These are phyloP conservation scores for Hippophae rhamnoides DNA, from an alignment of 306 rosid genomes.

Conservation along the genomic window DNA sequence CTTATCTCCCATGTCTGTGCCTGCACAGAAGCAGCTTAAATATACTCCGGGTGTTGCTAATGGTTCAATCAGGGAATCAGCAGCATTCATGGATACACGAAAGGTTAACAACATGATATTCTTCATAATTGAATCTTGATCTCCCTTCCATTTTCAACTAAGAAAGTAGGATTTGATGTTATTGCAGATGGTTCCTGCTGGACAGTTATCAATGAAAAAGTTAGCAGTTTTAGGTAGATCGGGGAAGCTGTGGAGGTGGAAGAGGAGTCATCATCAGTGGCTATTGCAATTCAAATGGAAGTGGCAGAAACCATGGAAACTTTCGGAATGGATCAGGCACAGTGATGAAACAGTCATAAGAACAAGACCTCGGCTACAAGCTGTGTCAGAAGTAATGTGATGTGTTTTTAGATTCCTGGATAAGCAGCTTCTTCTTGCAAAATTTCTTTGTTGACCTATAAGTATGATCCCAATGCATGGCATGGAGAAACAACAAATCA, in stretches of 20 bases:
- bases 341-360: conserved; percentile 86
- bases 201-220: conserved; percentile 74
- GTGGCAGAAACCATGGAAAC: conserved; percentile 99
- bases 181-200: conserved; percentile 81
- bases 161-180: conserved; percentile 21
- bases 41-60: conserved; percentile 85
- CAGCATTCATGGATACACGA: conserved; percentile 61
- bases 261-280: conserved; percentile 99
- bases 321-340: conserved; percentile 84
- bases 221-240: conserved; percentile 71
- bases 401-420: conserved; percentile 14
- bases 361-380: conserved; percentile 67
- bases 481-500: conserved; percentile 25
- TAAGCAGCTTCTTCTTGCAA: conserved; percentile 27
- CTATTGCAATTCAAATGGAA: conserved; percentile 92
- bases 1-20: conserved; percentile 65
- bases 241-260: conserved; percentile 98
- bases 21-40: conserved; percentile 77
- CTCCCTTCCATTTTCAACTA: conserved; percentile 17
- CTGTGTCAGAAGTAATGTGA: conserved; percentile 44
- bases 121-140: conserved; percentile 13
- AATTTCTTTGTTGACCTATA: conserved; percentile 32
- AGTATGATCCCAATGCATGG: conserved; percentile 25
- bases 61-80: conserved; percentile 56
- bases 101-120: conserved; percentile 43